phyloP scores from a whole-genome alignment of 352 stramenopile genomes.

The Phytopythium montanum region DNA sequence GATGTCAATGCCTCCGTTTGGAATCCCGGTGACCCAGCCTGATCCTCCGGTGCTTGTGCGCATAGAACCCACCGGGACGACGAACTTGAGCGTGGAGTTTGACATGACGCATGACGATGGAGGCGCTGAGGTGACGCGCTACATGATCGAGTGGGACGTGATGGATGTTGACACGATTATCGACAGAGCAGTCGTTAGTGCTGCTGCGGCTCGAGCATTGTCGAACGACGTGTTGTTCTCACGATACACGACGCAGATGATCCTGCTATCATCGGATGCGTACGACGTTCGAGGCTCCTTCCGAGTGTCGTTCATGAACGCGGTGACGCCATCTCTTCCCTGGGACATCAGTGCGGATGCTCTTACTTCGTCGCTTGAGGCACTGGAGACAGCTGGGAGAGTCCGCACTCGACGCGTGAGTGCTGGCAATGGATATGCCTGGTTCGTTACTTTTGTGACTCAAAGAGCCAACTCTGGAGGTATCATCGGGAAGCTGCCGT shows the following conservation, averaged over 20 bases:
- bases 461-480: conserved; percentile 41
- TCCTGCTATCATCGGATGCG: conserved; percentile 74
- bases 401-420: conserved; percentile 72
- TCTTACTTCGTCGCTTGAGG: conserved; percentile 74
- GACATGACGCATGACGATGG: conserved; percentile 75
- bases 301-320: conserved; percentile 65
- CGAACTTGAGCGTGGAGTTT: conserved; percentile 79
- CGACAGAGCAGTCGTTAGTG: conserved; percentile 22
- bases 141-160: conserved; percentile 93
- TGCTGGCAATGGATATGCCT: conserved; percentile 72
- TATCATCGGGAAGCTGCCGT: conserved; percentile 47
- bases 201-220: conserved; percentile 21
- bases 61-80: conserved; percentile 32
- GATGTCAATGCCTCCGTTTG: conserved; percentile 63
- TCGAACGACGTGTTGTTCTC: conserved; percentile 77
- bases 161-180: conserved; percentile 76
- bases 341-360: conserved; percentile 78
- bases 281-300: conserved; percentile 89
- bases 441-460: conserved; percentile 79
- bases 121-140: conserved; percentile 76
- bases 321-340: conserved; percentile 62
- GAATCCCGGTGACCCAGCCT: conserved; percentile 74
- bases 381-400: conserved; percentile 77
- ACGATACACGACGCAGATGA: conserved; percentile 82
- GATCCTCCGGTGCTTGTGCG: conserved; percentile 48